Percentiles rank a stretch among this genome's conserved stretches.
These are phyloP conservation scores for Xylariomycetidae sp. DNA, from an alignment of 2,329 filamentous ascomycete species.

Conservation along the genomic window DNA sequence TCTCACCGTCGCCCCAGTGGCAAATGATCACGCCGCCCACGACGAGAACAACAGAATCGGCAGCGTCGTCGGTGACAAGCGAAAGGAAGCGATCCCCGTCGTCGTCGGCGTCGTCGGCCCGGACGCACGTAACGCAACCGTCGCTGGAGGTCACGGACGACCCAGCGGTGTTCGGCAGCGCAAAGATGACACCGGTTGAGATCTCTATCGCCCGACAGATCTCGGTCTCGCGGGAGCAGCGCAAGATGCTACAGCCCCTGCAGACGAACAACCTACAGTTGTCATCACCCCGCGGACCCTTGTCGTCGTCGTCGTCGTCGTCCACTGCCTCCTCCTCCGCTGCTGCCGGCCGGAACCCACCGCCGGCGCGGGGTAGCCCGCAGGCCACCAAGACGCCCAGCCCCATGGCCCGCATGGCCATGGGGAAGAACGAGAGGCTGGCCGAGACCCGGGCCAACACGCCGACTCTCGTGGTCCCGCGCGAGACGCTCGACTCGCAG, in stretches of 20 bases:
- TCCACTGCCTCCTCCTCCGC: no score
- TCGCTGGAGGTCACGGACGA: slow-evolving; percentile 31
- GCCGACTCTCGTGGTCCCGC: slow-evolving; percentile 40
- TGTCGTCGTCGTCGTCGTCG: slow-evolving; percentile 5
- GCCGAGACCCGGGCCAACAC: slow-evolving; percentile 38
- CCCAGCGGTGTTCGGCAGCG: slow-evolving; percentile 3
- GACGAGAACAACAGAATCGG: slow-evolving; percentile 28
- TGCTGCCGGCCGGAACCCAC: no score
- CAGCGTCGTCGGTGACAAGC: slow-evolving; percentile 20
- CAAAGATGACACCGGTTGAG: slow-evolving; percentile 50
- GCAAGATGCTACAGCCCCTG: slow-evolving; percentile 52
- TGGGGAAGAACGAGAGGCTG: slow-evolving; percentile 30
- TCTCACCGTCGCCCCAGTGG: slow-evolving; percentile 39
- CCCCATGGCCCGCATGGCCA: slow-evolving; percentile 15
- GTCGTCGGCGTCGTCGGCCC: slow-evolving; percentile 21
- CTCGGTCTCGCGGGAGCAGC: slow-evolving; percentile 58
- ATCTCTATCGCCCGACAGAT: slow-evolving; percentile 66
- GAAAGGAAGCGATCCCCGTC: slow-evolving; percentile 25
- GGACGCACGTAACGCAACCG: slow-evolving; percentile 28
- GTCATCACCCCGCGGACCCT: no score
- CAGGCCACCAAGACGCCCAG: slow-evolving; percentile 12
- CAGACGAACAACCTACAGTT: slow-evolving; percentile 32
- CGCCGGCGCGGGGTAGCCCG: slow-evolving; percentile 20
- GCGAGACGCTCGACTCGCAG: slow-evolving; percentile 26
- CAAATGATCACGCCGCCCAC: slow-evolving; percentile 41